phyloP scores from a whole-genome alignment of 257 asterid genomes.

The Rhazya stricta region DNA sequence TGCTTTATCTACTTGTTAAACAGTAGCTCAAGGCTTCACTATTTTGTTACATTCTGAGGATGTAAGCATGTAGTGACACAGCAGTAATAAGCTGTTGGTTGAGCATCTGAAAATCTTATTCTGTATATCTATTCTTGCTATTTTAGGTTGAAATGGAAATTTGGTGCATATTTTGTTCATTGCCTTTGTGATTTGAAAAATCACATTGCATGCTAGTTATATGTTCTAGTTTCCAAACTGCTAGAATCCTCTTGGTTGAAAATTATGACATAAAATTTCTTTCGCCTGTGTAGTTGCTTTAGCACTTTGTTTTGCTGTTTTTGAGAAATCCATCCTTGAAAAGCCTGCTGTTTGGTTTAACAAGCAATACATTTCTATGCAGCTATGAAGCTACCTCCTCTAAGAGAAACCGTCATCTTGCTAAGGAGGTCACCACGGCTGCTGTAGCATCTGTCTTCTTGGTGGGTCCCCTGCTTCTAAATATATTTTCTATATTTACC shows the following conservation, averaged over 20 bases:
- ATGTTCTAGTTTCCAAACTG: not conserved
- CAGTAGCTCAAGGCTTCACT: not conserved
- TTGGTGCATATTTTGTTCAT: not conserved
- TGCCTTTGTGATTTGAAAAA: not conserved
- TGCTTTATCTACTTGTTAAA: not conserved
- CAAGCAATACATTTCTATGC: conserved; percentile 21
- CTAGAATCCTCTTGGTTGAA: not conserved
- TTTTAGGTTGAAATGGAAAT: not conserved
- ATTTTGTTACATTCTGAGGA: not conserved
- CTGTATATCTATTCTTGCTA: not conserved
- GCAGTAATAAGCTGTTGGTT: not conserved
- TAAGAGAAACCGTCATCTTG: conserved; percentile 71
- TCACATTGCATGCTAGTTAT: not conserved
- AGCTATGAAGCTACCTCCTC: conserved; percentile 97
- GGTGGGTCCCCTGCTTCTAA: conserved; percentile 32
- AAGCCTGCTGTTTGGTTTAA: not conserved
- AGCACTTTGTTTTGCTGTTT: not conserved
- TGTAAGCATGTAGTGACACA: not conserved
- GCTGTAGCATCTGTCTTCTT: conserved; percentile 85
- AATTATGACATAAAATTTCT: not conserved
- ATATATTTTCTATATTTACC: not conserved
- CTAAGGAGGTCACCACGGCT: conserved; percentile 81
- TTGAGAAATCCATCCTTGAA: not conserved
- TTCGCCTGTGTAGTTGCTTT: not conserved
- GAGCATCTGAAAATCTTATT: not conserved